A percentile compares a stretch with the other conserved stretches of the same genome.
phyloP scores from a whole-genome alignment of 2,329 filamentous ascomycete genomes.

The Sporothrix pallida region DNA sequence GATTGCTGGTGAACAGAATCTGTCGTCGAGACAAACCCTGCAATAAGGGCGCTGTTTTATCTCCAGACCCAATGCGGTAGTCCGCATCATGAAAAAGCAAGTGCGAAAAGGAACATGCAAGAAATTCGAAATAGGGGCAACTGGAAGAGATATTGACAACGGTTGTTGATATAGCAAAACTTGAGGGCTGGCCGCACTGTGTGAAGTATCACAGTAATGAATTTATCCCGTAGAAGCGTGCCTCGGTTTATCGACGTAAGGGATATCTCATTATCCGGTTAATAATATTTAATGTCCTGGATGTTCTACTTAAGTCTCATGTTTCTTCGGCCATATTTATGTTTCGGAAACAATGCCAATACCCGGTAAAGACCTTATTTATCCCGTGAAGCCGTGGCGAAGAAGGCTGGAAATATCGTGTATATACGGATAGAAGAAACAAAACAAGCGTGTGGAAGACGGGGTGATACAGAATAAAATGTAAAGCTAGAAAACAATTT shows the following conservation, averaged over 20 bases:
- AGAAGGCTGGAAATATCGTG: background rate
- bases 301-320: background rate
- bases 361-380: slow-evolving; percentile 7
- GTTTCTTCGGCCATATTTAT: slow-evolving; percentile 5
- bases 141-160: background rate
- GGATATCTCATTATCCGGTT: slow-evolving; percentile 12
- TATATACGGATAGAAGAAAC: background rate
- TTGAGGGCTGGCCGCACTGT: background rate
- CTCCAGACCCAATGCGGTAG: background rate
- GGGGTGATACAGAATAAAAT: background rate
- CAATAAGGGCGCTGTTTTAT: background rate
- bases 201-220: background rate
- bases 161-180: slow-evolving; percentile 15
- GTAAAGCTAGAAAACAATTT: background rate
- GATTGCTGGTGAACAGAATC: background rate
- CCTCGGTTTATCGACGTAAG: slow-evolving; percentile 10
- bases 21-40: background rate
- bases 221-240: slow-evolving; percentile 8
- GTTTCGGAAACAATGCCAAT: slow-evolving; percentile 13
- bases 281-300: background rate
- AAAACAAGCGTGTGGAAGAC: background rate
- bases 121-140: slow-evolving; percentile 14
- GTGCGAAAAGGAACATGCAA: background rate
- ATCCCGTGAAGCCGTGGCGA: background rate
- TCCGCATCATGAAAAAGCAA: background rate